A percentile compares a stretch with the other conserved stretches of the same genome.
Evolutionary conservation across 768 basidiomycete genomes (phyloP).

Genomic region (Chalciporus piperatus): DNA sequence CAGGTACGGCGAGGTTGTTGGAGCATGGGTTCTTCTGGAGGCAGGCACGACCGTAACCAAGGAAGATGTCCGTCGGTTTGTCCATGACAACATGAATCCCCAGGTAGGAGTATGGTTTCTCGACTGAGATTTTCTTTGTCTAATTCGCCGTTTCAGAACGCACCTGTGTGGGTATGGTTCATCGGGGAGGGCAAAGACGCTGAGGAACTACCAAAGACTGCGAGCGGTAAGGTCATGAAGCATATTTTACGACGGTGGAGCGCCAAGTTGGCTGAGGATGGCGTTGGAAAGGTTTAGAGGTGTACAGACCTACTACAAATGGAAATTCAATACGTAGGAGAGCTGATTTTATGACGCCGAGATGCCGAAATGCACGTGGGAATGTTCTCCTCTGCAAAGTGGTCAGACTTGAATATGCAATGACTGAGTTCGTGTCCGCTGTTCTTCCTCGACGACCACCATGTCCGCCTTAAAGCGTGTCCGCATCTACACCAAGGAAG

Average conservation of each 20-base stretch:
- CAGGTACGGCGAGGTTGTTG: slow-evolving; percentile 75
- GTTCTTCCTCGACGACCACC: slow-evolving; percentile 8
- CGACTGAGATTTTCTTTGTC: neutral
- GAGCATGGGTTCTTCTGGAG: slow-evolving; percentile 70
- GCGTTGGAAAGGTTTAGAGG: too few relatives aligned
- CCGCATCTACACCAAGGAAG: slow-evolving; percentile 71
- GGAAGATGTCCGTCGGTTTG: slow-evolving; percentile 53
- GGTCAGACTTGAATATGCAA: slow-evolving; percentile 5
- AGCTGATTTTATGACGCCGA: slow-evolving; percentile 28
- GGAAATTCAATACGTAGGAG: too few relatives aligned
- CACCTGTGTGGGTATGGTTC: slow-evolving; percentile 84
- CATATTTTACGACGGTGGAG: slow-evolving; percentile 73
- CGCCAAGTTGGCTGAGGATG: slow-evolving; percentile 41
- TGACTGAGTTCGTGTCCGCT: neutral
- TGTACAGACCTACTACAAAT: too few relatives aligned
- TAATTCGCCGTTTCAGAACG: slow-evolving; percentile 48
- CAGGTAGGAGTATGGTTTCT: slow-evolving; percentile 47
- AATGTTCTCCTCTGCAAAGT: slow-evolving; percentile 5
- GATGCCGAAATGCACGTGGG: slow-evolving; percentile 16
- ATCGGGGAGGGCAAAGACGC: slow-evolving; percentile 60
- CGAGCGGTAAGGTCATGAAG: slow-evolving; percentile 86
- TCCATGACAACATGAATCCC: slow-evolving; percentile 67
- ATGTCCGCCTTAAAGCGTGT: slow-evolving; percentile 63
- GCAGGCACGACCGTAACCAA: slow-evolving; percentile 35
- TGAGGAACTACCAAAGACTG: slow-evolving; percentile 74